Conservation (phyloP, 73 alveolate species). For the Paramecium primaurelia region DNA sequence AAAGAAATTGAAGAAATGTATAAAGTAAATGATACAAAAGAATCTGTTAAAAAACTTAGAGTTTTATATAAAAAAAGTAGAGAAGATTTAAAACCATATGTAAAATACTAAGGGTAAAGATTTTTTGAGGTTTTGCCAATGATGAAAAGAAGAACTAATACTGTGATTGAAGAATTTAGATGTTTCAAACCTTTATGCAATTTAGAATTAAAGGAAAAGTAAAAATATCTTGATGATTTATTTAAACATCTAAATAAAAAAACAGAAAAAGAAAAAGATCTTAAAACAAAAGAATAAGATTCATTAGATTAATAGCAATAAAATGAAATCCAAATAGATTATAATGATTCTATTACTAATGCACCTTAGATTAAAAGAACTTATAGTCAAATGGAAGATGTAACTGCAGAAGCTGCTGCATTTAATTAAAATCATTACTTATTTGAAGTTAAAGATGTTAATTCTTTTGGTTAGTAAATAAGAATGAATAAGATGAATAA, state of each 20-base stretch:
- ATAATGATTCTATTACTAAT: background rate
- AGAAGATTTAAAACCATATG: conserved; percentile 3
- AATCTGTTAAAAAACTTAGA: background rate
- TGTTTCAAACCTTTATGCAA: background rate
- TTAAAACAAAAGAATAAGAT: background rate
- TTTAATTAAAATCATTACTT: conserved; percentile 12
- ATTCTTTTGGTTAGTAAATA: conserved; percentile 19
- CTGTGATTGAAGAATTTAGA: background rate
- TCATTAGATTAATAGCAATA: background rate
- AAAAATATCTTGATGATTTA: conserved; percentile 14
- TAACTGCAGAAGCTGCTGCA: background rate
- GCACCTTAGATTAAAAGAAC: background rate
- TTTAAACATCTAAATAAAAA: background rate
- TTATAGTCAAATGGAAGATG: background rate
- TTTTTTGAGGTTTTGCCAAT: conserved; percentile 25
- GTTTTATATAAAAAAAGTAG: background rate
- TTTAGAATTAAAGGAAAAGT: background rate
- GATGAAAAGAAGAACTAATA: background rate
- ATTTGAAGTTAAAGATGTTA: conserved; percentile 37
- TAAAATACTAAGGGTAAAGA: background rate
- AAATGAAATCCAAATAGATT: background rate
- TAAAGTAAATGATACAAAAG: background rate
- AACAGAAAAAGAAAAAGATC: background rate
- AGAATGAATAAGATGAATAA: conserved; percentile 33
- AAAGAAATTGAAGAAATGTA: background rate